phyloP scores from a whole-genome alignment of 306 rosid species.

The Prunus kanzakura region DNA sequence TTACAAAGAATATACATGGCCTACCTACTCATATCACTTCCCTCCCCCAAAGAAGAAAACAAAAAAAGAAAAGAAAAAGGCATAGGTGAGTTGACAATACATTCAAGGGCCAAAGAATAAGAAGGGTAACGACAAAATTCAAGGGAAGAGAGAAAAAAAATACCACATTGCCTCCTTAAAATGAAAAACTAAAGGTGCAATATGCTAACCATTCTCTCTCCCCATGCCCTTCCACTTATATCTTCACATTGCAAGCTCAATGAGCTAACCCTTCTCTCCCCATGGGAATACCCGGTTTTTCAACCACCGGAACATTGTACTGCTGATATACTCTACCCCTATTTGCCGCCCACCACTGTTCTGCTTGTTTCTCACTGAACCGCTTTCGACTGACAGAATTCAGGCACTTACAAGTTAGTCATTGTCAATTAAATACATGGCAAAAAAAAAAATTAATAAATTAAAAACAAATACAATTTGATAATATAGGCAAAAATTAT shows the following conservation, averaged over 20 bases:
- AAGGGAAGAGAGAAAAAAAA: background rate
- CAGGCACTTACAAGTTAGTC: background rate
- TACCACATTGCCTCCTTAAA: slow-evolving; percentile 9
- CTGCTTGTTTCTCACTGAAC: slow-evolving; percentile 83
- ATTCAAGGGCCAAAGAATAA: slow-evolving; percentile 12
- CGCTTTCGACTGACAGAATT: slow-evolving; percentile 61
- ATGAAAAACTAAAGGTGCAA: slow-evolving; percentile 6
- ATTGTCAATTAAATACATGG: background rate
- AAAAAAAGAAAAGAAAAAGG: background rate
- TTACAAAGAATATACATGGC: slow-evolving; percentile 31
- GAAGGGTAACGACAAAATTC: slow-evolving; percentile 3
- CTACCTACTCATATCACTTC: slow-evolving; percentile 14
- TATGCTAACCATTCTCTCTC: background rate
- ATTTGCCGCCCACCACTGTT: slow-evolving; percentile 82
- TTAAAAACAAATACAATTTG: background rate
- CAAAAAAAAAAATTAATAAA: background rate
- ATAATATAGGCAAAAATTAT: background rate
- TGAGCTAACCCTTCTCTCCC: slow-evolving; percentile 68
- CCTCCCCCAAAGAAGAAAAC: background rate
- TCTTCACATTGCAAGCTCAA: slow-evolving; percentile 25
- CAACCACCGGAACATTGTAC: slow-evolving; percentile 59
- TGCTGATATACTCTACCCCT: slow-evolving; percentile 62
- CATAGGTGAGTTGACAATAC: background rate
- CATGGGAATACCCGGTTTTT: slow-evolving; percentile 54
- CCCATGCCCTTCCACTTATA: slow-evolving; percentile 32